Percentiles rank a stretch among this genome's conserved stretches.
Conservation (phyloP, 2,329 filamentous ascomycete species). For the Paraconiothyrium brasiliense region DNA sequence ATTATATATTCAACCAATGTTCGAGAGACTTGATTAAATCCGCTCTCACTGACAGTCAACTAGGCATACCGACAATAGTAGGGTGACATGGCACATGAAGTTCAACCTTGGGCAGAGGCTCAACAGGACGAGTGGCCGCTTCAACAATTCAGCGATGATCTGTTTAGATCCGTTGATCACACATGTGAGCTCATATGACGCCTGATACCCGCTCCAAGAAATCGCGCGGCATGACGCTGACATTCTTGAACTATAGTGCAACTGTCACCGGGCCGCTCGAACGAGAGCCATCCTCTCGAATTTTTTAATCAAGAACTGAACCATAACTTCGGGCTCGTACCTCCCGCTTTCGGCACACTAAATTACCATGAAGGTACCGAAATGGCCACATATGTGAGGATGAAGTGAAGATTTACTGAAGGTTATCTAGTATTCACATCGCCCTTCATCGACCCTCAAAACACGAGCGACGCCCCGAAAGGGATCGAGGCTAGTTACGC, state of each 20-base stretch:
- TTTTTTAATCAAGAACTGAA: no score
- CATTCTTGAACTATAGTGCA: no score
- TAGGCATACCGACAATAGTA: background rate
- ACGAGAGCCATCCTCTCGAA: no score
- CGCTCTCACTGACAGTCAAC: background rate
- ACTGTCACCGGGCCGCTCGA: no score
- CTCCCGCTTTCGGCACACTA: background rate
- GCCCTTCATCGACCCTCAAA: background rate
- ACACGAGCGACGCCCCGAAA: background rate
- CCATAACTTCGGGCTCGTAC: no score
- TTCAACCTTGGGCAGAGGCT: background rate
- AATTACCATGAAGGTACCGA: background rate
- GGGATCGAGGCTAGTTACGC: background rate
- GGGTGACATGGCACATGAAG: background rate
- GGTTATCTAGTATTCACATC: background rate
- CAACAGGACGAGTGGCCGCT: background rate
- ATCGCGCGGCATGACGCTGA: no score
- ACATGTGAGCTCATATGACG: no score
- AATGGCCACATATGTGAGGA: background rate
- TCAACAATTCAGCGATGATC: background rate
- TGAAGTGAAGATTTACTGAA: background rate
- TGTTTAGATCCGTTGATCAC: background rate
- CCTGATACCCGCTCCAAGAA: no score
- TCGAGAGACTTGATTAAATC: no score
- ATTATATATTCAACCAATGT: no score